phyloP scores from a whole-genome alignment of 2,329 filamentous ascomycete genomes.

The Orbilia blumenaviensis region DNA sequence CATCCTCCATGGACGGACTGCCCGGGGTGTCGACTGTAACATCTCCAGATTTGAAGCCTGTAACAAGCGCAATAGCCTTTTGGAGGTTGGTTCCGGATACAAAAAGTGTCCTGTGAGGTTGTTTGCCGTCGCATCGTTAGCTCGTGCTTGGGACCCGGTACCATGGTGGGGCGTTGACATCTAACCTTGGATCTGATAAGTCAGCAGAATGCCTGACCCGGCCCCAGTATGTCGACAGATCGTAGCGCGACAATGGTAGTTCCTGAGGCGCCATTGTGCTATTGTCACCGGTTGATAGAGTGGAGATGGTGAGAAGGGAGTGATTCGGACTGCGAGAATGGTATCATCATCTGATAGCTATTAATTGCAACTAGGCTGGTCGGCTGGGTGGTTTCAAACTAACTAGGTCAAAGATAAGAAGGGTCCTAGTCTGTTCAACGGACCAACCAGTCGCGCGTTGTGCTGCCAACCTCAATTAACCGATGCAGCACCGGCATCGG shows the following conservation, averaged over 20 bases:
- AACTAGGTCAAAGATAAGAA: conserved; percentile 29
- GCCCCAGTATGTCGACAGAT: conserved; percentile 93
- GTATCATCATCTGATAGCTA: conserved; percentile 35
- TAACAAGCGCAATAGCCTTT: conserved; percentile 81
- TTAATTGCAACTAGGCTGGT: conserved; percentile 11
- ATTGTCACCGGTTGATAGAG: conserved; percentile 20
- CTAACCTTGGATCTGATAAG: conserved; percentile 90
- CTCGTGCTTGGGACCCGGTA: conserved; percentile 6
- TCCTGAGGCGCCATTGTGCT: conserved; percentile 68
- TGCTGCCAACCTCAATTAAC: conserved; percentile 34
- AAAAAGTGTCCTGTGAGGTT: conserved; percentile 76
- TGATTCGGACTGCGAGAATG: background rate
- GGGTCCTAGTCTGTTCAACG: background rate
- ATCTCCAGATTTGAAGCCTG: conserved; percentile 86
- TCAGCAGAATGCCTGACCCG: conserved; percentile 88
- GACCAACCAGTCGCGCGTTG: conserved; percentile 1
- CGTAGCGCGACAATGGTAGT: conserved; percentile 89
- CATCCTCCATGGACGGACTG: conserved; percentile 62
- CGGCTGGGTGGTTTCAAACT: conserved; percentile 10
- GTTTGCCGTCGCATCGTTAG: conserved; percentile 51
- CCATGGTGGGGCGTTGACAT: conserved; percentile 11
- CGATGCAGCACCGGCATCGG: conserved; percentile 45
- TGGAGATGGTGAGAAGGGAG: background rate
- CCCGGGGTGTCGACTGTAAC: conserved; percentile 80
- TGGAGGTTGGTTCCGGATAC: conserved; percentile 81